phyloP scores from a whole-genome alignment of 1,284 basidiomycete species.

The Ustilago lituana region DNA sequence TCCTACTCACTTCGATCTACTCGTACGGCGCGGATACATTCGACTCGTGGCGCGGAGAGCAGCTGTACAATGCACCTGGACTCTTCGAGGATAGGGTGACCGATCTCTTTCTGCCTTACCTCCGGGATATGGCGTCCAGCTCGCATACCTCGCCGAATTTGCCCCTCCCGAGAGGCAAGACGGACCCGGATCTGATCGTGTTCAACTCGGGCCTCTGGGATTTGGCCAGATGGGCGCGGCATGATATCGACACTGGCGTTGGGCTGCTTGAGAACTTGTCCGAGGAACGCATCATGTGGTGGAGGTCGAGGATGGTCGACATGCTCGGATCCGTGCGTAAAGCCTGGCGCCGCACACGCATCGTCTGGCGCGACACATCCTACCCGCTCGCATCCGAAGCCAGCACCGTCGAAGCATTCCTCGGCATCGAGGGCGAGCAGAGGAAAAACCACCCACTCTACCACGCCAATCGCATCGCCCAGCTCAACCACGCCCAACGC shows the following conservation, averaged over 20 bases:
- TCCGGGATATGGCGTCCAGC: conserved; percentile 35
- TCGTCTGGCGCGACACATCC: conserved; percentile 58
- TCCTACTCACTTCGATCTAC: conserved; percentile 67
- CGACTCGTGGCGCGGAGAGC: conserved; percentile 65
- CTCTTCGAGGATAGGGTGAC: conserved; percentile 67
- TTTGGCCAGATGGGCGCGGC: conserved; percentile 67
- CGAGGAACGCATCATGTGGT: conserved; percentile 66
- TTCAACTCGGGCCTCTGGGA: conserved; percentile 68
- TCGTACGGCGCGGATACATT: conserved; percentile 67
- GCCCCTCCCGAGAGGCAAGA: conserved; percentile 46
- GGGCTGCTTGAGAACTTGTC: conserved; percentile 59
- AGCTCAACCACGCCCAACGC: conserved; percentile 56
- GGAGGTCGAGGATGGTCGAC: conserved; percentile 62
- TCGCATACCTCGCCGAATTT: conserved; percentile 29
- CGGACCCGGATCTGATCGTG: conserved; percentile 67
- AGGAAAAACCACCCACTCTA: conserved; percentile 59
- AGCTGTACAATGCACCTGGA: conserved; percentile 65
- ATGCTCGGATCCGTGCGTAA: conserved; percentile 50
- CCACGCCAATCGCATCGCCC: conserved; percentile 54
- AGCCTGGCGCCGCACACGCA: conserved; percentile 26
- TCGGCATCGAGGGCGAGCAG: conserved; percentile 38
- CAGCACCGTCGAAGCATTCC: conserved; percentile 54
- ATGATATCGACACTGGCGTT: conserved; percentile 60
- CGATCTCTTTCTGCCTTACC: conserved; percentile 63
- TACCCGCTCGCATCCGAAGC: conserved; percentile 42